A percentile compares a stretch with the other conserved stretches of the same genome.
Evolutionary conservation across 768 basidiomycete species (phyloP).

Genomic region (Leucocoprinus leucothites): DNA sequence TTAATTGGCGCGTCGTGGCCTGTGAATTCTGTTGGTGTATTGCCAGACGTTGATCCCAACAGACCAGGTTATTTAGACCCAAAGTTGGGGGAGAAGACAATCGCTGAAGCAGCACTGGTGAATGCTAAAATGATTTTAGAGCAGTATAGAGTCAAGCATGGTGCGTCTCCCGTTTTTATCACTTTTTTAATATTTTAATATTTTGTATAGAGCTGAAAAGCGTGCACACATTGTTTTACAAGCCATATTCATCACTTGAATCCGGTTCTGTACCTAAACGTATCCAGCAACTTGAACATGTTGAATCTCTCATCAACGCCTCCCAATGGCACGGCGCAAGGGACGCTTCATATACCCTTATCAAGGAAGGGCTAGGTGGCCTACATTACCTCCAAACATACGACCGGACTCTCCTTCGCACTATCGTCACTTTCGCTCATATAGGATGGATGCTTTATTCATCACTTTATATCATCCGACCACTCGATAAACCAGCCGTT

Average conservation of each 20-base stretch:
- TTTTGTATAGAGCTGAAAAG: conserved; percentile 54
- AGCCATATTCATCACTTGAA: conserved; percentile 51
- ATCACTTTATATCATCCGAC: conserved; percentile 53
- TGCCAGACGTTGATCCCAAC: conserved; percentile 70
- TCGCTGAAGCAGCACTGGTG: conserved; percentile 54
- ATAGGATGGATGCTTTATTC: conserved; percentile 74
- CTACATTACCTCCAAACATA: conserved; percentile 83
- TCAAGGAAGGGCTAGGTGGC: conserved; percentile 52
- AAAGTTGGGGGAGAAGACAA: conserved; percentile 40
- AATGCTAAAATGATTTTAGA: conserved; percentile 75
- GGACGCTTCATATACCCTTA: conserved; percentile 45
- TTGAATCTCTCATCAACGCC: conserved; percentile 42
- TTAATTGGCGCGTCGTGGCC: conserved; percentile 75
- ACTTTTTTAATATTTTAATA: background rate
- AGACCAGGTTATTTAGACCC: conserved; percentile 56
- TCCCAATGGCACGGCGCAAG: conserved; percentile 50
- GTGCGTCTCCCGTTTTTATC: conserved; percentile 34
- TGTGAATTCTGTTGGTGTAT: conserved; percentile 77
- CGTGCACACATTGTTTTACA: conserved; percentile 55
- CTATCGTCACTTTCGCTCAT: conserved; percentile 70
- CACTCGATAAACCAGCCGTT: conserved; percentile 21
- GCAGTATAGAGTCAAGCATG: conserved; percentile 75
- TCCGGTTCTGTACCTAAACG: conserved; percentile 29
- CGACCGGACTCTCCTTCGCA: conserved; percentile 69
- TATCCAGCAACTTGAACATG: conserved; percentile 26